A percentile compares a stretch with the other conserved stretches of the same genome.
These are phyloP conservation scores for Trametes hirsuta DNA, from an alignment of 1,284 basidiomycete genomes.

Conservation along the genomic window DNA sequence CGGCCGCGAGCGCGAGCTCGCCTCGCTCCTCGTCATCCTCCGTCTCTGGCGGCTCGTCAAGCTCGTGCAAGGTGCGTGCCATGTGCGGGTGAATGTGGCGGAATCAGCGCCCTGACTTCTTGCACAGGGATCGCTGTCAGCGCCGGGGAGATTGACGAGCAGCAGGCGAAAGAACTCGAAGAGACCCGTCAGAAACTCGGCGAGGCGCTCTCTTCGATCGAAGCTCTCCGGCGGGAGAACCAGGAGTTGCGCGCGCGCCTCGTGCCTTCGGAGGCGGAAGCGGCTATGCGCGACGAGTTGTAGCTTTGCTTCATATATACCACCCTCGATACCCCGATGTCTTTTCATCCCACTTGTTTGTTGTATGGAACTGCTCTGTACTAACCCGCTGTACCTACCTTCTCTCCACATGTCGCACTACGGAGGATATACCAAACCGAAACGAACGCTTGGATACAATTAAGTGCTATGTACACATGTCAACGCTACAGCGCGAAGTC, in stretches of 20 bases:
- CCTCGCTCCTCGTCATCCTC: conserved; percentile 67
- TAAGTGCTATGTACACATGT: conserved; percentile 4
- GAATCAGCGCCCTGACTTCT: neutral
- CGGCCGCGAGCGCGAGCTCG: conserved; percentile 71
- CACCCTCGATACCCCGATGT: neutral
- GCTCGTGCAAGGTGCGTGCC: conserved; percentile 67
- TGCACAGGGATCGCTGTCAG: conserved; percentile 68
- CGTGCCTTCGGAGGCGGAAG: conserved; percentile 15
- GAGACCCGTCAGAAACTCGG: conserved; percentile 52
- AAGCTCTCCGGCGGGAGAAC: conserved; percentile 42
- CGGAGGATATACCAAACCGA: neutral
- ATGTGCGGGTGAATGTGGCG: neutral
- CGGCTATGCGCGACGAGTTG: conserved; percentile 3
- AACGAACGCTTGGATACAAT: neutral
- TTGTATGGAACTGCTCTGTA: neutral
- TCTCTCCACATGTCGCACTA: neutral
- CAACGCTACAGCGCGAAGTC: neutral
- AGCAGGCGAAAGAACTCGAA: conserved; percentile 49
- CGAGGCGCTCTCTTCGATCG: conserved; percentile 38
- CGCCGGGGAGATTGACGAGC: conserved; percentile 70
- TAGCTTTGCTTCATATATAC: neutral
- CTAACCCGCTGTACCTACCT: neutral
- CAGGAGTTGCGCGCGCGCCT: conserved; percentile 41
- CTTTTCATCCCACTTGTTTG: neutral
- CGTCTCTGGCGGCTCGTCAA: conserved; percentile 82